These are phyloP conservation scores for Daldinia vernicosa DNA, from an alignment of 495 filamentous ascomycete species.

Conservation along the genomic window DNA sequence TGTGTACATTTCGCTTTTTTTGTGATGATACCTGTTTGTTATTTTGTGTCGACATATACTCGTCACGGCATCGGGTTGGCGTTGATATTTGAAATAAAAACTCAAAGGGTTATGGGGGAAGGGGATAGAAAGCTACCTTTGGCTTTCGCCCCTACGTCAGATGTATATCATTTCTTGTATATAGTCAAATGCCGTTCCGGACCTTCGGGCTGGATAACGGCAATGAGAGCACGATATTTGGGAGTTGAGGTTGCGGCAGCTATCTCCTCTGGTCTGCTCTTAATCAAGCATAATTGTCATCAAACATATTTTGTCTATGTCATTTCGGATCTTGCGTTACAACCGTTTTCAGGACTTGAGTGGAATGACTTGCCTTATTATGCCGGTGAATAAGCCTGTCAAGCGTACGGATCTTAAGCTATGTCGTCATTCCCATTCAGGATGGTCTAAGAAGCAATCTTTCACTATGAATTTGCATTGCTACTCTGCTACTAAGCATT, in stretches of 20 bases:
- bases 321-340: conserved; percentile 32
- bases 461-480: neutral
- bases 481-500: conserved; percentile 2
- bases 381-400: conserved; percentile 7
- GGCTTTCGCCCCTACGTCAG: conserved; percentile 23
- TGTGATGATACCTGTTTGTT: conserved; percentile 44
- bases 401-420: conserved; percentile 21
- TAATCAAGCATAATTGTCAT: conserved; percentile 44
- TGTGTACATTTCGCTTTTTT: conserved; percentile 32
- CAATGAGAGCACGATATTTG: conserved; percentile 27
- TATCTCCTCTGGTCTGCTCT: conserved; percentile 34
- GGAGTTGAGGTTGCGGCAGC: conserved; percentile 32
- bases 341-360: conserved; percentile 22
- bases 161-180: conserved; percentile 41
- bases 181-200: conserved; percentile 34
- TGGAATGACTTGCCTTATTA: conserved; percentile 13
- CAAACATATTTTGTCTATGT: conserved; percentile 14
- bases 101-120: conserved; percentile 16
- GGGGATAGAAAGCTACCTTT: conserved; percentile 11
- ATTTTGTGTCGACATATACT: conserved; percentile 13
- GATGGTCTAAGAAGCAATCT: neutral
- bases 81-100: conserved; percentile 38
- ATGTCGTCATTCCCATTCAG: conserved; percentile 11
- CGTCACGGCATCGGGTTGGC: conserved; percentile 38
- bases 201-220: conserved; percentile 16